These are phyloP conservation scores for Candida tropicalis DNA, from an alignment of 1,139 yeast genomes.

Conservation along the genomic window DNA sequence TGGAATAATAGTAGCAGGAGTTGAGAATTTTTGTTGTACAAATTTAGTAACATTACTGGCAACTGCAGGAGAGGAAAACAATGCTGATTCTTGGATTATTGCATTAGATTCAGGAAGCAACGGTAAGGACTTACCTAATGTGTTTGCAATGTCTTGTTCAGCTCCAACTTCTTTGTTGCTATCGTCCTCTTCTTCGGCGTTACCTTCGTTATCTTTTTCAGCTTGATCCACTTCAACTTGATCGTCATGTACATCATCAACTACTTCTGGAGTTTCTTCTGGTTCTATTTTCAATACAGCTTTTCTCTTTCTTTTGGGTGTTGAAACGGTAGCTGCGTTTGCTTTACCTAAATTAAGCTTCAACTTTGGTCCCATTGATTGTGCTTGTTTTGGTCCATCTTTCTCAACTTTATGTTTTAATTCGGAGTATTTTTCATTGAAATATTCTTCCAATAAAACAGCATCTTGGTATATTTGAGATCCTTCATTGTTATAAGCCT, in stretches of 20 bases:
- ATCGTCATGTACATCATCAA: constrained; percentile 14
- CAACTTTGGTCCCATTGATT: constrained; percentile 21
- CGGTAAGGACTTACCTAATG: constrained; percentile 35
- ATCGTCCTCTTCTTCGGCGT: constrained; percentile 12
- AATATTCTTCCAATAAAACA: constrained; percentile 39
- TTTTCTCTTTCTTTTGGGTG: constrained; percentile 25
- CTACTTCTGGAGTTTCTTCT: constrained; percentile 21
- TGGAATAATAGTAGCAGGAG: constrained; percentile 16
- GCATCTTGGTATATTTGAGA: constrained; percentile 63
- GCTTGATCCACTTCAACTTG: constrained; percentile 17
- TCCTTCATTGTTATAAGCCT: constrained; percentile 56
- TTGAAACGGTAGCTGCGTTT: constrained; percentile 19
- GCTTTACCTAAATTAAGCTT: constrained; percentile 26
- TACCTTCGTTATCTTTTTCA: constrained; percentile 15
- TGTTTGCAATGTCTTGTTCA: constrained; percentile 20
- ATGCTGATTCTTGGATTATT: constrained; percentile 38
- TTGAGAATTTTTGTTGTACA: constrained; percentile 27
- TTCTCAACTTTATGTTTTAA: constrained; percentile 27
- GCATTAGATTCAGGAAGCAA: constrained; percentile 28
- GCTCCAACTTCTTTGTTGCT: constrained; percentile 7
- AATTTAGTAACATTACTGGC: constrained; percentile 28
- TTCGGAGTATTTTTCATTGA: constrained; percentile 31
- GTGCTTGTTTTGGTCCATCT: constrained; percentile 14
- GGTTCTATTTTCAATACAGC: constrained; percentile 22
- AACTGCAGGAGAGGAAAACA: constrained; percentile 40